These are phyloP conservation scores for Anisodus acutangulus DNA, from an alignment of 257 asterid species.

Conservation along the genomic window DNA sequence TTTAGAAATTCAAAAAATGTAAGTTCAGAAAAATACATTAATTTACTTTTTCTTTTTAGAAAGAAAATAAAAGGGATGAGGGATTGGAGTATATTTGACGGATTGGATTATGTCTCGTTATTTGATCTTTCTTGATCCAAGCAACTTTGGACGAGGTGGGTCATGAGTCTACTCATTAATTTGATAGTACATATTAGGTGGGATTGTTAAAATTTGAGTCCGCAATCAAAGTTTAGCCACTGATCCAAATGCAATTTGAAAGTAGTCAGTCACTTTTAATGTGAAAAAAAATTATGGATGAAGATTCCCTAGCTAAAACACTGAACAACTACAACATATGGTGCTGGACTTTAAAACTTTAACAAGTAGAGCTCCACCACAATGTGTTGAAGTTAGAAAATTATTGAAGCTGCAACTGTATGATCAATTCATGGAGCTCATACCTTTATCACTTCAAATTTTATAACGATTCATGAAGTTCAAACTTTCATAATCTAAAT, in stretches of 20 bases:
- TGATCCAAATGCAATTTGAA: background rate
- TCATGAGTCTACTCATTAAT: background rate
- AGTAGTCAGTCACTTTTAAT: background rate
- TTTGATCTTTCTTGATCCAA: background rate
- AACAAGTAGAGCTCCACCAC: background rate
- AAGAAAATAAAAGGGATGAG: background rate
- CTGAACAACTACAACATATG: background rate
- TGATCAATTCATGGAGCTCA: too few species aligned
- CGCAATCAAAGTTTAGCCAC: background rate
- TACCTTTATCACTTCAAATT: background rate
- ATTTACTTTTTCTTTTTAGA: background rate
- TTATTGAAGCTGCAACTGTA: too few species aligned
- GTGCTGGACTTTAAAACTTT: background rate
- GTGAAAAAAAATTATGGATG: background rate
- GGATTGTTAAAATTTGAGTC: accelerated
- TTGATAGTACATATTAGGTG: background rate
- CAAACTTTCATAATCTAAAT: too few species aligned
- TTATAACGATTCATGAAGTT: too few species aligned
- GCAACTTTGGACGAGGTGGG: background rate
- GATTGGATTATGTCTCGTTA: background rate
- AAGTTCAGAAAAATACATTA: background rate
- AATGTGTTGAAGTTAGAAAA: background rate
- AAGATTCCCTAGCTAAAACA: background rate
- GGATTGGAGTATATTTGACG: background rate
- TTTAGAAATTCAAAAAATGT: too few species aligned